Base-by-base conservation (phyloP, 1,139 yeast species). In the Zygotorulaspora mrakii region DNA sequence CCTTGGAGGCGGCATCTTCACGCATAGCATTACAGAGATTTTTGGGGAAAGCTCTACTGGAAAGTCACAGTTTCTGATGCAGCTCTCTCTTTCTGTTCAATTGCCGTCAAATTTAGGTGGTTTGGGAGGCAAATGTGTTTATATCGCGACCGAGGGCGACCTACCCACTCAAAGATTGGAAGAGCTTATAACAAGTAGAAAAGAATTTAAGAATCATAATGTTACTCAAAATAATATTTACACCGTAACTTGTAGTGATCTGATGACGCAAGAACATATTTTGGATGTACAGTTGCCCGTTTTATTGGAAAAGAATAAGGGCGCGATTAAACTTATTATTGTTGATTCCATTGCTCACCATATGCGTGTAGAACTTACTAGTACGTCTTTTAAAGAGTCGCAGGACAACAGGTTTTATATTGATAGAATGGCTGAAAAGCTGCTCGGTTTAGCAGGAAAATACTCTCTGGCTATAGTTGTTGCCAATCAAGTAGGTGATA, bases 291-390 rank as follows among this genome's bases (percentile, higher is more conserved):
- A 85, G 53, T 64, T 88, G 3, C 95, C 95, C 0, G 61, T 71
- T 1, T 58, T 77, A 30, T 55, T 80, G 8, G 64, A 69, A 20
- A 59, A 71, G 32, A 66, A 69, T 33, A 50, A 55, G 8, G 61
- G 61, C 3, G 56, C 66, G 2, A 69, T 77, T 2, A 79, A 75
- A 31, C 53, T 83, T 14, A 67, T 88, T 0, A 69, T 86, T 0
- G 70, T 88, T 7, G 96, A 88, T 61, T 83, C 94, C 25, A 77
- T 88, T n/a, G 86, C 95, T 0, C 94, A 87, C 48, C 95, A 86
- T 57, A 66, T 82, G 37, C 66, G 96, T 42, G 78, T 82, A 2
- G 94, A 83, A 50, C 69, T 79, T 30, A 66, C 68, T 5, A 60
- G 68, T 64, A 36, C 66, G 59, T 47, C 58, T 3, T 45, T 52